These are phyloP conservation scores for Cytospora leucostoma DNA, from an alignment of 2,329 filamentous ascomycete species.

Conservation along the genomic window DNA sequence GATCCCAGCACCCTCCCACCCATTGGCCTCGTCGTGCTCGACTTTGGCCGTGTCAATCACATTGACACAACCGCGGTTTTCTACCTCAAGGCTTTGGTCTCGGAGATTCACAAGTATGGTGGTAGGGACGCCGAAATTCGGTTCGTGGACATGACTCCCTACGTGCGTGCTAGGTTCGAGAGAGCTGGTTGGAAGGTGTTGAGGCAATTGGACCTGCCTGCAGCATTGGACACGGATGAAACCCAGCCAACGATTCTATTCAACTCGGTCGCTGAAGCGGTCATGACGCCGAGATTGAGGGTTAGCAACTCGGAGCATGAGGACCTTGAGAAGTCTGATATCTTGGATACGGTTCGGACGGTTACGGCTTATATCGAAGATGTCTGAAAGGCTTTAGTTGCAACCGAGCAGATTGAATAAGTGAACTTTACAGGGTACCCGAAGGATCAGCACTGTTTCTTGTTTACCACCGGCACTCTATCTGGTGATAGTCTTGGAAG, in stretches of 20 bases:
- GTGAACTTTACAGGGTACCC: no score
- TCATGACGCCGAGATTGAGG: slow-evolving; percentile 17
- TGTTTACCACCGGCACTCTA: no score
- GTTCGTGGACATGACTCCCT: slow-evolving; percentile 49
- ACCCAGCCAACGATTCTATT: slow-evolving; percentile 9
- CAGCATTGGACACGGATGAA: slow-evolving; percentile 3
- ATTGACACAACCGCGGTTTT: slow-evolving; percentile 55
- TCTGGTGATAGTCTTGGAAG: no score
- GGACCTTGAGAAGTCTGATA: slow-evolving; percentile 16
- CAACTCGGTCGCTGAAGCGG: slow-evolving; percentile 19
- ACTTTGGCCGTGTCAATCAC: slow-evolving; percentile 54
- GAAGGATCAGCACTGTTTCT: no score
- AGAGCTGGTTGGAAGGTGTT: slow-evolving; percentile 42
- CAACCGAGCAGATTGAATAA: background rate
- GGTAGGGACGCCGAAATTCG: slow-evolving; percentile 49
- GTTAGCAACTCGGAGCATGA: slow-evolving; percentile 4
- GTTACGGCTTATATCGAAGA: slow-evolving; percentile 10
- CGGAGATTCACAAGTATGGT: slow-evolving; percentile 51
- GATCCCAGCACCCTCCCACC: slow-evolving; percentile 39
- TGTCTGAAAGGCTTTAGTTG: slow-evolving; percentile 1
- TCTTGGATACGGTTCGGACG: background rate
- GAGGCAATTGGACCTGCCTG: slow-evolving; percentile 24
- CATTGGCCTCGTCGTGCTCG: slow-evolving; percentile 52
- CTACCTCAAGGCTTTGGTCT: slow-evolving; percentile 50
- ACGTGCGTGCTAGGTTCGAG: slow-evolving; percentile 43